Base-by-base conservation (phyloP, 2,329 filamentous ascomycete species). In the Ceratocystis lukuohia region DNA sequence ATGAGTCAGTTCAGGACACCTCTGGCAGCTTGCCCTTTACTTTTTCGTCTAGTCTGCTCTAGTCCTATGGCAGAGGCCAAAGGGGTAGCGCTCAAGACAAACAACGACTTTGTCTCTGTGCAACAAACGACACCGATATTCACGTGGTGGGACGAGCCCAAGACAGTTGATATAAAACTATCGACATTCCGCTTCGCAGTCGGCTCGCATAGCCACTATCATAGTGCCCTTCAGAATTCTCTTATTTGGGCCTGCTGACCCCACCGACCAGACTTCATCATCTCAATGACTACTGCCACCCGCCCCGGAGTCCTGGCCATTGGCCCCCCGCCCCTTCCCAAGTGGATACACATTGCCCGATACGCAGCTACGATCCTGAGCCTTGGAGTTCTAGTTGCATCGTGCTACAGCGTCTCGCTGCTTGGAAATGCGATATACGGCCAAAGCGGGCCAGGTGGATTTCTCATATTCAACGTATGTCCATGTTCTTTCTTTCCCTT, bases 381-480 rank as follows among this genome's bases (percentile, higher is more conserved):
- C 3, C 69, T 77, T 45, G 72, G 75, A 63, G 70, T 77, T 48
- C 71, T 80, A 41, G 75, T 74, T 41, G 71, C 79, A 3, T 72
- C 74, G 59, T 77, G 75, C 22, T 79, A 78, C 69, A 73, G 76
- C 10, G 61, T 77, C 15, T 75, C 76, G 1, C 68, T 79, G 15
- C 74, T 74, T 17, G 70, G 71, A 17, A 67, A 68, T 30, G 44
- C 41, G 1, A 25, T 17, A 12, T 12, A 67, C 46, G 71, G 71
- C 66, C 72, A 72, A 61, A 70, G 72, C 3, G 75, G 75, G 3
- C 74, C 76, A 3, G 73, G 74, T 1, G 76, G 75, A 45, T 78
- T 81, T 68, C 72, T 80, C 56, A 76, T 80, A 68, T 81, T 80
- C 67, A 75, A 79, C 45, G 79, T 81, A 70, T 72, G 77, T 70